Percentiles rank a stretch among this genome's conserved stretches.
These are phyloP conservation scores for Rutstroemia sp. DNA, from an alignment of 2,329 filamentous ascomycete genomes.

Conservation along the genomic window DNA sequence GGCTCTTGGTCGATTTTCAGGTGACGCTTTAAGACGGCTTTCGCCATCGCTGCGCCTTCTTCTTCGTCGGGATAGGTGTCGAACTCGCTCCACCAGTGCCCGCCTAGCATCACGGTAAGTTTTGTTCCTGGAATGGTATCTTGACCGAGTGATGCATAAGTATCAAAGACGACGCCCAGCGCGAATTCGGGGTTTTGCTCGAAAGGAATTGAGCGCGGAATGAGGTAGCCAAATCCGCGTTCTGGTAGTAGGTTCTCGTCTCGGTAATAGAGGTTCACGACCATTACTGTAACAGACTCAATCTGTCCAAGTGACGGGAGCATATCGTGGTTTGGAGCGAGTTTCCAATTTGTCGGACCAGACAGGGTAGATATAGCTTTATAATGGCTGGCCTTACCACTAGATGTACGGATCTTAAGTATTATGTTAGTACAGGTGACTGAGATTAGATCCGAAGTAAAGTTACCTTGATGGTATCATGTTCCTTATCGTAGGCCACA, in stretches of 20 bases:
- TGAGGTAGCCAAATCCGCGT: slow-evolving; percentile 84
- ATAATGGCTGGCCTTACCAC: slow-evolving; percentile 34
- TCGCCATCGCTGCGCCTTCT: slow-evolving; percentile 63
- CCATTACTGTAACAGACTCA: slow-evolving; percentile 74
- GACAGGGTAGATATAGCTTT: slow-evolving; percentile 58
- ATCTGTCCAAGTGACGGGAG: slow-evolving; percentile 45
- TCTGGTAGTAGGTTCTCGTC: slow-evolving; percentile 53
- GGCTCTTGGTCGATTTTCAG: slow-evolving; percentile 59
- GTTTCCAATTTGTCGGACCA: slow-evolving; percentile 17
- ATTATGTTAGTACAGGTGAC: neutral
- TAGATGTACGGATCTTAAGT: slow-evolving; percentile 28
- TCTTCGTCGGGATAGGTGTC: slow-evolving; percentile 52
- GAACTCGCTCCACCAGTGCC: slow-evolving; percentile 78
- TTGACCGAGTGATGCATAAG: slow-evolving; percentile 39
- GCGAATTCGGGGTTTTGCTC: slow-evolving; percentile 74
- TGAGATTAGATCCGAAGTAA: slow-evolving; percentile 3
- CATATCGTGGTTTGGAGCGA: slow-evolving; percentile 11
- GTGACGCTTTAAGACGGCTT: slow-evolving; percentile 62
- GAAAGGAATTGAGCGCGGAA: slow-evolving; percentile 64
- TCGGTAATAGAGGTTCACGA: slow-evolving; percentile 82
- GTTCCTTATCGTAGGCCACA: slow-evolving; percentile 34
- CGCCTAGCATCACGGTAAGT: slow-evolving; percentile 89
- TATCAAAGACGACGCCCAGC: slow-evolving; percentile 90
- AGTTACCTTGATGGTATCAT: slow-evolving; percentile 37
- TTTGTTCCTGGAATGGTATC: slow-evolving; percentile 63